These are phyloP conservation scores for Phytophthora kernoviae DNA, from an alignment of 352 stramenopile species.

Conservation along the genomic window DNA sequence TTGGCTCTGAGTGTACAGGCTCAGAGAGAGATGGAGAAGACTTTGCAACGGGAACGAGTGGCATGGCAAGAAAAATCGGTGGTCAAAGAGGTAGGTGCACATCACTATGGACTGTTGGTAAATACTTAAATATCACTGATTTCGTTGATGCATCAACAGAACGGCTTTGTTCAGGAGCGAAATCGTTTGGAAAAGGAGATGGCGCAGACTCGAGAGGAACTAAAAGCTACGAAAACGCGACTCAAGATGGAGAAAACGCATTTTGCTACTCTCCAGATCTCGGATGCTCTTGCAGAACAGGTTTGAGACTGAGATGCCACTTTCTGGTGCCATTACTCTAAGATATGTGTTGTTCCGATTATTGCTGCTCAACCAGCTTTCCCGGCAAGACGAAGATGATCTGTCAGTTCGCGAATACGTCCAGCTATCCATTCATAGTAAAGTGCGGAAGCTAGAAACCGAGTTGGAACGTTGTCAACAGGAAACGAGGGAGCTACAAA, in stretches of 20 bases:
- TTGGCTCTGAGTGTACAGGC: conserved; percentile 48
- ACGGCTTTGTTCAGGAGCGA: conserved; percentile 12
- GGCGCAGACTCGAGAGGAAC: conserved; percentile 24
- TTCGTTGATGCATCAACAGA: conserved; percentile 2
- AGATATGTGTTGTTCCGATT: background rate
- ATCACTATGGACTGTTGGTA: background rate
- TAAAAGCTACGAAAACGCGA: conserved; percentile 33
- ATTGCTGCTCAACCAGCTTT: conserved; percentile 39
- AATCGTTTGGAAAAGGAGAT: conserved; percentile 32
- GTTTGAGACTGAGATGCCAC: conserved; percentile 12
- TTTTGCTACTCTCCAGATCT: conserved; percentile 64
- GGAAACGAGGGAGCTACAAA: conserved; percentile 41
- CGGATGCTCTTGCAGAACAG: conserved; percentile 66
- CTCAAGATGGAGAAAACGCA: conserved; percentile 72
- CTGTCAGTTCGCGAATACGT: conserved; percentile 67
- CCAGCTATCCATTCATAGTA: conserved; percentile 58
- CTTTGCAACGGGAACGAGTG: conserved; percentile 48
- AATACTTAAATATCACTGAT: background rate
- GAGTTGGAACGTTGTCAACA: conserved; percentile 44
- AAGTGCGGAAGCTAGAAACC: conserved; percentile 39
- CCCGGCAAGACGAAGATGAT: conserved; percentile 53
- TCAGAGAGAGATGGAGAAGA: conserved; percentile 55
- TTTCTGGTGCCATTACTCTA: background rate
- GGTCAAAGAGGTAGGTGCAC: conserved; percentile 32
- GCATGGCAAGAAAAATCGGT: conserved; percentile 26